These are phyloP conservation scores for Schwanniomyces sp. DNA, from an alignment of 805 yeast genomes.

Conservation along the genomic window DNA sequence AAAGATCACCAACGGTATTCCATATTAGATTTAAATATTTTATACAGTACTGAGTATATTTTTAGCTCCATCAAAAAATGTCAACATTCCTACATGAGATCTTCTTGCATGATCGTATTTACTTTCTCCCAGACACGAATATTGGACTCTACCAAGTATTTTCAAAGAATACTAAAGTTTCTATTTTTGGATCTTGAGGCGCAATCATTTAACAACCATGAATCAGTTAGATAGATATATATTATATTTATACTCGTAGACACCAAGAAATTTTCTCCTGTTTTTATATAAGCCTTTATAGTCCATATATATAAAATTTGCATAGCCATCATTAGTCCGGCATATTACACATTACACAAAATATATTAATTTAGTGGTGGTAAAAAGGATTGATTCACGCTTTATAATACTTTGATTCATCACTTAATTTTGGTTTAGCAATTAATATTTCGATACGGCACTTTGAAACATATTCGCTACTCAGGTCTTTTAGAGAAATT, in stretches of 20 bases:
- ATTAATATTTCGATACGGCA: not conserved
- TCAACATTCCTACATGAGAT: not conserved
- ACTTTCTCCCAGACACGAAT: not conserved
- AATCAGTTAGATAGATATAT: not conserved
- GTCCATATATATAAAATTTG: not conserved
- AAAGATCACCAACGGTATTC: conserved; percentile 93
- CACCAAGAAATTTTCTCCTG: not conserved
- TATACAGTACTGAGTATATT: not conserved
- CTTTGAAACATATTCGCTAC: not conserved
- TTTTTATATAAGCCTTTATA: not conserved
- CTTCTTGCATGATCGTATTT: not conserved
- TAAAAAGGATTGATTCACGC: not conserved
- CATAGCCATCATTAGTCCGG: not conserved
- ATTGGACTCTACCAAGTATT: not conserved
- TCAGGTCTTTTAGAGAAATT: not conserved
- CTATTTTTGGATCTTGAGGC: not conserved
- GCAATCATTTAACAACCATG: not conserved
- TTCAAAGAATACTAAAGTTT: not conserved
- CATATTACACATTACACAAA: not conserved
- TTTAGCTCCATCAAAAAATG: not conserved
- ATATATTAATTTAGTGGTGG: not conserved
- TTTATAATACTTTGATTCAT: not conserved
- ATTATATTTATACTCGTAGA: not conserved
- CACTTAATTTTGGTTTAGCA: not conserved
- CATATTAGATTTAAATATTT: conserved; percentile 50